Base-by-base conservation (phyloP, 2,329 filamentous ascomycete species). In the Kalmusia sp. region DNA sequence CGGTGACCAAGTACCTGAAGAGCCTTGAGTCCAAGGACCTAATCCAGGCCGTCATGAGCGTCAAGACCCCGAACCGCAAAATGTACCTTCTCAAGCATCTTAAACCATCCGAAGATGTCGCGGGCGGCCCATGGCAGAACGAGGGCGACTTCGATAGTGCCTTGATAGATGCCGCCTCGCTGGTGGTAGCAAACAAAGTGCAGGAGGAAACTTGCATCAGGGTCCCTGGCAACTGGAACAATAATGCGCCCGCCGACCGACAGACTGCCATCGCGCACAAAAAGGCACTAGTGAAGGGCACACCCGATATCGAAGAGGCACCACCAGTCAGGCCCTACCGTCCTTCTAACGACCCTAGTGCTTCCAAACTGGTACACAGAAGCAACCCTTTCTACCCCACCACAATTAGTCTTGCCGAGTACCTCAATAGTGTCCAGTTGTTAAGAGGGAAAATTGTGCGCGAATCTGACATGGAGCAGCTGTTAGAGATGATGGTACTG, bases 11-110 rank as follows among this genome's bases (percentile, higher is more conserved):
- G 65, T 87, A 87, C 24, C 82, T 98, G 63, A 96, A 96, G 78
- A 86, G 88, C 58, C 86, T 99, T 57, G 90, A 96, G 74, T 79
- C 82, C 33, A 93, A 92, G 72, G 86, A 87, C 30, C 87, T 96
- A 71, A 92, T 99, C 73, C 90, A 90, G 67, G 87, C 88, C 52
- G 92, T 98, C 77, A 95, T 93, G 77, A 95, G 89, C 74, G 92
- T 96, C 76, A 92, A 96, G 77, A 88, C 90, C 69, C 91, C 92
- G 24, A 90, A 88, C 62, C 90, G 95, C 71, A 96, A 96, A 77
- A 96, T 96, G 84, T 99, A 95, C 81, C 96, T 99, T 83, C 88
- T 96, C 68, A 86, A 88, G 49, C 88, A 88, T 58, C 84, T 99
- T 55, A 86, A 87, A 9, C 93, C 95, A 0, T 91, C 89, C 49